Evolutionary conservation across 345 rosid species (phyloP).

Genomic region (Aquilaria yunnanensis): DNA sequence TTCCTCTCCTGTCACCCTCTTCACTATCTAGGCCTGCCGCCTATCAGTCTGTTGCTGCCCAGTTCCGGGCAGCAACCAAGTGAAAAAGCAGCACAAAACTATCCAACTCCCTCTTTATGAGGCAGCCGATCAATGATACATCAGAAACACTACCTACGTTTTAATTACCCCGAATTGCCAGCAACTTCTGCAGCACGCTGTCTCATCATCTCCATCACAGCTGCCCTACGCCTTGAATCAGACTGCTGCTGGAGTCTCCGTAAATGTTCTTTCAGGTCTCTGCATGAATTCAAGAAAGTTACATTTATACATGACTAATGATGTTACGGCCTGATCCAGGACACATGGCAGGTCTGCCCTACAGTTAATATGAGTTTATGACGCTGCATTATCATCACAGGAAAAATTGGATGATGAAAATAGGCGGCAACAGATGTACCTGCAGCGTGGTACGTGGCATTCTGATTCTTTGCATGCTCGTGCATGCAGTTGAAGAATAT

Average conservation of each 20-base stretch:
- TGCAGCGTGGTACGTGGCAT: constrained; percentile 97
- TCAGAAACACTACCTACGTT: constrained; percentile 32
- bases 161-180: constrained; percentile 55
- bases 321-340: background rate
- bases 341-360: too few relatives aligned
- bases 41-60: constrained; percentile 13
- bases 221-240: constrained; percentile 97
- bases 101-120: constrained; percentile 18
- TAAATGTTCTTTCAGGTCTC: constrained; percentile 92
- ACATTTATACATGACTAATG: background rate
- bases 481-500: constrained; percentile 95
- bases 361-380: too few relatives aligned
- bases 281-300: constrained; percentile 28
- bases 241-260: constrained; percentile 95
- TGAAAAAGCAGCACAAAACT: constrained; percentile 21
- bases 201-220: constrained; percentile 99
- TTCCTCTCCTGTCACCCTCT: constrained; percentile 15
- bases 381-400: background rate
- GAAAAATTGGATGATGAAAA: constrained; percentile 1
- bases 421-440: constrained; percentile 31
- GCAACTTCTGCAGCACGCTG: constrained; percentile 99
- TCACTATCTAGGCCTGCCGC: constrained; percentile 15
- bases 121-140: constrained; percentile 16
- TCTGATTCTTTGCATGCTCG: constrained; percentile 97
- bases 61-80: constrained; percentile 20